Base-by-base conservation (phyloP, 2,329 filamentous ascomycete genomes). In the Fusarium sp. region DNA sequence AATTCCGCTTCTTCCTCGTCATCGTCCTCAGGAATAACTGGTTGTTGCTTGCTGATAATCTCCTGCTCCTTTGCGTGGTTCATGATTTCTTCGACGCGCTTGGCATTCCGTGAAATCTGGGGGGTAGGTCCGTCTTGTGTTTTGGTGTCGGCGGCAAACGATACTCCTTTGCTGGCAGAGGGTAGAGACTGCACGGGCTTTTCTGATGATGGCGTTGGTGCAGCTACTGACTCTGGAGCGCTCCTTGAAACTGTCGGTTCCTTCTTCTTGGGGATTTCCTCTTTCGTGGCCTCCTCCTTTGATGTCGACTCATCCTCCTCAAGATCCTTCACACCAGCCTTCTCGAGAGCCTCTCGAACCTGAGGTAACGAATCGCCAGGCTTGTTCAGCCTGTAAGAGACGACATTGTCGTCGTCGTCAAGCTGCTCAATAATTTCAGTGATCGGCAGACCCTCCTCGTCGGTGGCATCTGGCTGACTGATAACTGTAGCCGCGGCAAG, bases 401-500 rank as follows among this genome's bases (percentile, higher is more conserved):
- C 82, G 5, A 98, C 89, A 78, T 97, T 96, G 64, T 92, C 96
- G 12, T 97, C 90, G 10, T 98, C 95, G 79, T 98, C 96, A 27
- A 98, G 86, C 83, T 97, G 91, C 82, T 99, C 96, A 63, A 94
- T 87, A 73, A 99, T 98, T 77, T 98, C 96, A 35, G 93, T 95
- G 67, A 98, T 89, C 0, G 95, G 93, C 60, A 95, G 85, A 1
- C 91, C 92, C 14, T 91, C 91, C 69, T 93, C 92, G 69, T 93
- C 91, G 61, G 85, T 86, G 51, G 87, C 85, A 62, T 91, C 90
- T 1, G 91, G 88, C 27, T 91, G 87, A 64, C 87, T 88, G 49
- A 90, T 82, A 5, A 91, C 84, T 11, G 90, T 85, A 12, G 92
- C 87, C 11, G 90, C 90, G 17, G 90, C 89, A 57, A 96, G 84